Evolutionary conservation across 2,329 filamentous ascomycete species (phyloP).

Genomic region (Pseudogymnoascus sp.): DNA sequence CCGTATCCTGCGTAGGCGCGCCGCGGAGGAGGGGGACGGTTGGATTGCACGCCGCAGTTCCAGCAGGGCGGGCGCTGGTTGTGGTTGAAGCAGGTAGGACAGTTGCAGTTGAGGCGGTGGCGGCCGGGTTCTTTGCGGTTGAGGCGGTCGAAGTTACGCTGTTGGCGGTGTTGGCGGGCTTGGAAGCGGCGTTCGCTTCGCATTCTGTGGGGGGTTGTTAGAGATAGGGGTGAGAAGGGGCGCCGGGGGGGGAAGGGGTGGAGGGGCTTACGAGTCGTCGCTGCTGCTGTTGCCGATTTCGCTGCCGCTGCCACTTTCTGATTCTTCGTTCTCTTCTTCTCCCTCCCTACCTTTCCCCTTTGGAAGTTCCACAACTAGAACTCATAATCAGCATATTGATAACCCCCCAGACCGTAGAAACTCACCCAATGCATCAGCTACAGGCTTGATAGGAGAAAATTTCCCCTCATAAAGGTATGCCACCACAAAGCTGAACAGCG

Average conservation of each 20-base stretch:
- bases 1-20: conserved; percentile 15
- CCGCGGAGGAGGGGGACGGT: conserved; percentile 18
- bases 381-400: background rate
- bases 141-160: conserved; percentile 30
- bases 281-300: conserved; percentile 16
- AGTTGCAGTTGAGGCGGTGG: conserved; percentile 38
- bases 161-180: conserved; percentile 28
- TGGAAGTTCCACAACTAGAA: conserved; percentile 21
- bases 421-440: conserved; percentile 33
- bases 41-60: conserved; percentile 32
- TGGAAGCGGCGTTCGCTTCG: conserved; percentile 28
- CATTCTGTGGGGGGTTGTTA: background rate
- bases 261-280: conserved; percentile 28
- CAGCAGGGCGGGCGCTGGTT: conserved; percentile 32
- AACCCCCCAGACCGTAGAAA: background rate
- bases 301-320: conserved; percentile 26
- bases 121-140: conserved; percentile 36
- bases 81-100: conserved; percentile 32
- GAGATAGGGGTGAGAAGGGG: background rate
- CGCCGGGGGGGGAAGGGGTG: background rate
- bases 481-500: conserved; percentile 42
- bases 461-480: conserved; percentile 42
- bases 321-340: conserved; percentile 24
- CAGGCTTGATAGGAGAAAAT: conserved; percentile 38
- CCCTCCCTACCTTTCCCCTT: conserved; percentile 37